phyloP scores from a whole-genome alignment of 495 filamentous ascomycete genomes.

The Penicillium canariense region DNA sequence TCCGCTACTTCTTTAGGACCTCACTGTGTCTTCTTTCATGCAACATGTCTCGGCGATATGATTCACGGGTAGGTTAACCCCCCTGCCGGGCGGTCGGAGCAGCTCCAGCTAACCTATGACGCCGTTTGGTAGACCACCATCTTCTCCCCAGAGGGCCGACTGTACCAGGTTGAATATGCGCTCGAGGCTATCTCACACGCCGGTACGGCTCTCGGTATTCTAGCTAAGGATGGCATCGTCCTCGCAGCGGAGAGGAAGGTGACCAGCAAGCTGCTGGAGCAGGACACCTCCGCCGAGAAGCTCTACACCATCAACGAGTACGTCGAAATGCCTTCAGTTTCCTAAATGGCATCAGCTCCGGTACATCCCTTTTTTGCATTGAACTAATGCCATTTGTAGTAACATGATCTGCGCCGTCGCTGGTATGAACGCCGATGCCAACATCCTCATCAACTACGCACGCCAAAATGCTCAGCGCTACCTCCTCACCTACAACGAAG shows the following conservation, averaged over 20 bases:
- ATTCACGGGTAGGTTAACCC: slow-evolving; percentile 74
- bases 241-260: slow-evolving; percentile 99
- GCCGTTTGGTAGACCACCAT: slow-evolving; percentile 78
- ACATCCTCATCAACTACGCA: slow-evolving; percentile 99
- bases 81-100: slow-evolving; percentile 18
- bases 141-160: slow-evolving; percentile 96
- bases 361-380: not conserved
- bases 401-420: slow-evolving; percentile 99
- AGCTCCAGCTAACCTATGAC: slow-evolving; percentile 51
- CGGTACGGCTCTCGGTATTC: slow-evolving; percentile 91
- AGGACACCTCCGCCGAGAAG: slow-evolving; percentile 99
- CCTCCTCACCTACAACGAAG: slow-evolving; percentile 98
- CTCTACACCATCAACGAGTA: slow-evolving; percentile 99
- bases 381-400: slow-evolving; percentile 49
- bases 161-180: slow-evolving; percentile 99
- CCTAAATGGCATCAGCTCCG: not conserved
- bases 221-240: slow-evolving; percentile 97
- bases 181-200: slow-evolving; percentile 98
- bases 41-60: slow-evolving; percentile 95
- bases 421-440: slow-evolving; percentile 98
- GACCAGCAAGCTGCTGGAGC: slow-evolving; percentile 97
- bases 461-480: slow-evolving; percentile 94
- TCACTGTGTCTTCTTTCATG: slow-evolving; percentile 15
- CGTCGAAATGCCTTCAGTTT: slow-evolving; percentile 19
- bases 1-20: slow-evolving; percentile 3